Evolutionary conservation across 163 green algal genomes (phyloP).

Genomic region (Volvox carteri): DNA sequence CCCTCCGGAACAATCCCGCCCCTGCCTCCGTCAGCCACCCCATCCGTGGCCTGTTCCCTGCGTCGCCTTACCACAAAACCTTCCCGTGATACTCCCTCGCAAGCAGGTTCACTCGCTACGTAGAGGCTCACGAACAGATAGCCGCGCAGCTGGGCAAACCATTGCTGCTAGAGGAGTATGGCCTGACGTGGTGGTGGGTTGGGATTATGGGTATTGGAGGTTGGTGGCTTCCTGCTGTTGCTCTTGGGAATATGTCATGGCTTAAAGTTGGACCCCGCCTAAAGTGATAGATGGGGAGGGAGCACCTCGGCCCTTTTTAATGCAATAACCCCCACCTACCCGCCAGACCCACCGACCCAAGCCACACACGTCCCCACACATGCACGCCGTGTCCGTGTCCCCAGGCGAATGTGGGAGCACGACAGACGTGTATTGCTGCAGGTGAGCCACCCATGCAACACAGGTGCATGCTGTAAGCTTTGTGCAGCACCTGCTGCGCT

Average conservation of each 20-base stretch:
- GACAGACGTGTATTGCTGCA: slow-evolving; percentile 50
- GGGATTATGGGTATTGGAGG: background rate
- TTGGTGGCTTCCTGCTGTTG: background rate
- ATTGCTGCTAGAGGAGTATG: slow-evolving; percentile 63
- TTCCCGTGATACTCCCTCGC: too few species aligned
- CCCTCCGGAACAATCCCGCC: background rate
- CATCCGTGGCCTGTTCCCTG: background rate
- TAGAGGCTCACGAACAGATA: slow-evolving; percentile 51
- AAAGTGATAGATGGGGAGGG: background rate
- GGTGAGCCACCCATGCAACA: background rate
- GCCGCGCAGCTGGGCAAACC: slow-evolving; percentile 41
- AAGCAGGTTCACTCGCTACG: slow-evolving; percentile 40
- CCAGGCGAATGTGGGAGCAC: slow-evolving; percentile 50
- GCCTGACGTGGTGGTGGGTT: slow-evolving; percentile 58
- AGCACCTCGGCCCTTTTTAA: background rate
- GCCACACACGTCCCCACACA: too few species aligned
- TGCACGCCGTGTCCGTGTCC: too few species aligned
- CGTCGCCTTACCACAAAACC: background rate
- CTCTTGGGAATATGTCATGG: background rate
- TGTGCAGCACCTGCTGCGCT: too few species aligned
- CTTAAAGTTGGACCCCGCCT: background rate
- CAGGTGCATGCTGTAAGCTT: too few species aligned
- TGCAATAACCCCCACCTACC: too few species aligned
- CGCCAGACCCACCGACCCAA: too few species aligned
- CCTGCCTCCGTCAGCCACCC: background rate